phyloP scores from a whole-genome alignment of 495 filamentous ascomycete species.

The Xylaria longipes region DNA sequence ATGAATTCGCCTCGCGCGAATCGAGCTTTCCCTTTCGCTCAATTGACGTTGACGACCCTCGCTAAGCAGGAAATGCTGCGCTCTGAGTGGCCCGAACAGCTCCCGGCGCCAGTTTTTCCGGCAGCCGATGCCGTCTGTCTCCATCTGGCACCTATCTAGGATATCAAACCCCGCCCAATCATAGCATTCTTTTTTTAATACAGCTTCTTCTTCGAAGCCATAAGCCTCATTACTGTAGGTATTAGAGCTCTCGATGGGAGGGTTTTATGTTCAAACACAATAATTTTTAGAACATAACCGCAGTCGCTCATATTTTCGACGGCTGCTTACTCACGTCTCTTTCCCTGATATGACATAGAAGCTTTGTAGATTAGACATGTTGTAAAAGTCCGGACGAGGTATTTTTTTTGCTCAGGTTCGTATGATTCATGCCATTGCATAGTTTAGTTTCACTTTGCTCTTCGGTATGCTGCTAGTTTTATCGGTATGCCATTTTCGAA shows the following conservation, averaged over 20 bases:
- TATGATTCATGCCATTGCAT: background rate
- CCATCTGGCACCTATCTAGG: background rate
- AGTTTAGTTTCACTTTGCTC: background rate
- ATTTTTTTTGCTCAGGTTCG: background rate
- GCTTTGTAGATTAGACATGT: background rate
- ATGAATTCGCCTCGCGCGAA: constrained; percentile 24
- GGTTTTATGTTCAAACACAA: background rate
- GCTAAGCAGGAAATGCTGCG: constrained; percentile 40
- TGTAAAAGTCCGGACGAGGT: background rate
- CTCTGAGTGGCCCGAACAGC: constrained; percentile 31
- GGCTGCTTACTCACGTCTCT: background rate
- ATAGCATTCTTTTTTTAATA: background rate
- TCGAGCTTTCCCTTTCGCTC: constrained; percentile 19
- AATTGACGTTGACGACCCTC: constrained; percentile 39
- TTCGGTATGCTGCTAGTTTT: background rate
- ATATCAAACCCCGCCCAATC: background rate
- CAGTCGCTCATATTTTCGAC: background rate
- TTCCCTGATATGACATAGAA: background rate
- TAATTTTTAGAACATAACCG: background rate
- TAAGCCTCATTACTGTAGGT: too few relatives aligned
- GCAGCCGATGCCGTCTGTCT: background rate
- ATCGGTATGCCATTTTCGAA: background rate
- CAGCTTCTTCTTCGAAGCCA: too few relatives aligned
- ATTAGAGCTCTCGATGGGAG: background rate
- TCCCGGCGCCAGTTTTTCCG: background rate